Conservation (phyloP, 768 basidiomycete species). For the Rhodosporidiobolus sp. region DNA sequence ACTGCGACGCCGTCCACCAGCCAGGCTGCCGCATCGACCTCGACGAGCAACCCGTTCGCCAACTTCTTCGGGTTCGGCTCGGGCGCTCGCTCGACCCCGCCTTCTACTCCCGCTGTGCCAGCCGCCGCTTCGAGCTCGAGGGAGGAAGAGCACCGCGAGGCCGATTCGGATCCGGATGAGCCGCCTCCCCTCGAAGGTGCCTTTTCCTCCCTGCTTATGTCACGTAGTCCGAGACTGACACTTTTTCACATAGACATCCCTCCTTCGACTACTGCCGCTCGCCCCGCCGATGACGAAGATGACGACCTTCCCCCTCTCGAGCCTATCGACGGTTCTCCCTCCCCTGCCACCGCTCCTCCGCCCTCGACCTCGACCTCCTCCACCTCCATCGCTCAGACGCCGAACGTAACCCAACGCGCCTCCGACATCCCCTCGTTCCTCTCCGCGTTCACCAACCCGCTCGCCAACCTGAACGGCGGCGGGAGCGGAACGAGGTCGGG, state of each 20-base stretch:
- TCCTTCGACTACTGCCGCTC: background rate
- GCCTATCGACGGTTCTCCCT: background rate
- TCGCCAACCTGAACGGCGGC: background rate
- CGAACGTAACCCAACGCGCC: background rate
- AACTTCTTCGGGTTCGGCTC: background rate
- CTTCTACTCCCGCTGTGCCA: background rate
- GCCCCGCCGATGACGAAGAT: background rate
- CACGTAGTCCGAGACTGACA: too few relatives aligned
- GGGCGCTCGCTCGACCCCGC: background rate
- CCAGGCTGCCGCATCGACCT: background rate
- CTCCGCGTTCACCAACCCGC: slow-evolving; percentile 8
- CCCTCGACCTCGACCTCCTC: background rate
- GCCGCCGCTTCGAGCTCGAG: background rate
- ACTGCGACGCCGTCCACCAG: background rate
- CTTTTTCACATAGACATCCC: too few relatives aligned
- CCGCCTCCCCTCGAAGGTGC: too few relatives aligned
- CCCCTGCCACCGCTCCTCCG: background rate
- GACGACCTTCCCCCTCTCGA: slow-evolving; percentile 16
- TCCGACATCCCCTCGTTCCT: background rate
- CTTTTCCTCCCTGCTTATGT: background rate
- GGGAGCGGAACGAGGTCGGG: too few relatives aligned
- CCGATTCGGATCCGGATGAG: background rate
- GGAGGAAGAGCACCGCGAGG: background rate
- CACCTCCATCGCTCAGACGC: too few relatives aligned
- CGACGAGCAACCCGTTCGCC: background rate